phyloP scores from a whole-genome alignment of 805 yeast genomes.

The Saccharomycopsis fibuligera region DNA sequence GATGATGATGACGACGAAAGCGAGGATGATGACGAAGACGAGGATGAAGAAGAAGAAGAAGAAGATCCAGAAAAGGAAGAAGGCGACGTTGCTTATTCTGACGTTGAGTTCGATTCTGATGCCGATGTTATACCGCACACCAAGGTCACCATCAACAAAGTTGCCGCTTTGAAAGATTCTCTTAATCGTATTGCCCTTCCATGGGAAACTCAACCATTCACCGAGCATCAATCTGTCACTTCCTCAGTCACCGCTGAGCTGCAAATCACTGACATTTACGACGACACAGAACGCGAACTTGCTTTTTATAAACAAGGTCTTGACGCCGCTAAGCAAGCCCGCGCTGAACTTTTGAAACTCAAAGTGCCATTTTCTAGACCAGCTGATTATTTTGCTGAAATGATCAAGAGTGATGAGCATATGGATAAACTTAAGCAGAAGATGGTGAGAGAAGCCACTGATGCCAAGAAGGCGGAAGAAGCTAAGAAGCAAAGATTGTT shows the following conservation, averaged over 20 bases:
- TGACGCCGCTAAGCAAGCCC: slow-evolving; percentile 71
- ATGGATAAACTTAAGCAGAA: slow-evolving; percentile 89
- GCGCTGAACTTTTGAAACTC: slow-evolving; percentile 55
- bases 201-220: slow-evolving; percentile 60
- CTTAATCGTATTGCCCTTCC: slow-evolving; percentile 58
- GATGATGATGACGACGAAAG: slow-evolving; percentile 30
- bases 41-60: slow-evolving; percentile 32
- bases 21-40: slow-evolving; percentile 33
- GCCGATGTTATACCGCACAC: slow-evolving; percentile 93
- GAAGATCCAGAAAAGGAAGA: slow-evolving; percentile 51
- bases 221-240: slow-evolving; percentile 75
- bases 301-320: slow-evolving; percentile 94
- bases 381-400: slow-evolving; percentile 93
- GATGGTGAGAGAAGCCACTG: slow-evolving; percentile 61
- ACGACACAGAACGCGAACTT: slow-evolving; percentile 92
- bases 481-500: slow-evolving; percentile 91
- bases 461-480: slow-evolving; percentile 54
- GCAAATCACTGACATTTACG: slow-evolving; percentile 79
- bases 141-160: slow-evolving; percentile 81
- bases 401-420: slow-evolving; percentile 96
- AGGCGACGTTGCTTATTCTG: slow-evolving; percentile 82
- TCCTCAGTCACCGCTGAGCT: slow-evolving; percentile 55
- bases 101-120: slow-evolving; percentile 87
- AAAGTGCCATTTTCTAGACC: slow-evolving; percentile 91
- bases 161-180: slow-evolving; percentile 70